phyloP scores from a whole-genome alignment of 441 rosid species.

The Brassica hybrid region DNA sequence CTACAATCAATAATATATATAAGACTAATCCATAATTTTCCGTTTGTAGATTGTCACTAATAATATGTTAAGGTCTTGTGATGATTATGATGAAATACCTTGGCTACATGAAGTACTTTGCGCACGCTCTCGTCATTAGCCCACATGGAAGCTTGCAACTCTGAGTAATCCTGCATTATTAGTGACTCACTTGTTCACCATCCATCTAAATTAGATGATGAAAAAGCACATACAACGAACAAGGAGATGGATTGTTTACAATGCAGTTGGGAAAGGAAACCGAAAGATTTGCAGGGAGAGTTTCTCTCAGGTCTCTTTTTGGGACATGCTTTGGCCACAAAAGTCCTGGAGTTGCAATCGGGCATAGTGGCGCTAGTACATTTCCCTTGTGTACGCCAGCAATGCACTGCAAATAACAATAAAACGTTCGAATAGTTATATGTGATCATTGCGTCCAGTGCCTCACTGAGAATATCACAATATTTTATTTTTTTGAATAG shows the following conservation, averaged over 20 bases:
- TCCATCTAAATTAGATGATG: background rate
- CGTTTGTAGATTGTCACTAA: background rate
- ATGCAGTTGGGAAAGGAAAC: background rate
- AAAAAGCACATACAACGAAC: background rate
- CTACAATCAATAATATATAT: background rate
- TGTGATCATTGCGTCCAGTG: background rate
- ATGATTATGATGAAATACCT: background rate
- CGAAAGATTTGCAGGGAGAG: background rate
- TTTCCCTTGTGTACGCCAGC: background rate
- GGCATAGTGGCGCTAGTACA: background rate
- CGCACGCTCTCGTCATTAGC: slow-evolving; percentile 4
- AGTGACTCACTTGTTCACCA: background rate
- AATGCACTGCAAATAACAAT: background rate
- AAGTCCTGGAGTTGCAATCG: background rate
- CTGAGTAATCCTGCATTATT: background rate
- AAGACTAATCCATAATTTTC: background rate
- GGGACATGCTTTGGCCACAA: background rate
- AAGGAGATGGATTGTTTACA: background rate
- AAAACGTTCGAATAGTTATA: background rate
- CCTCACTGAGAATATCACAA: background rate
- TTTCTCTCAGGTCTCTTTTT: slow-evolving; percentile 1
- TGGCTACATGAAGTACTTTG: background rate
- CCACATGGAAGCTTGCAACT: background rate
- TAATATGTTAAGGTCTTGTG: background rate
- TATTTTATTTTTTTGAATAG: no score